Percentiles rank a stretch among this genome's conserved stretches.
Conservation (phyloP, 192 early-diverging fungal genomes). For the Backusella westeae region DNA sequence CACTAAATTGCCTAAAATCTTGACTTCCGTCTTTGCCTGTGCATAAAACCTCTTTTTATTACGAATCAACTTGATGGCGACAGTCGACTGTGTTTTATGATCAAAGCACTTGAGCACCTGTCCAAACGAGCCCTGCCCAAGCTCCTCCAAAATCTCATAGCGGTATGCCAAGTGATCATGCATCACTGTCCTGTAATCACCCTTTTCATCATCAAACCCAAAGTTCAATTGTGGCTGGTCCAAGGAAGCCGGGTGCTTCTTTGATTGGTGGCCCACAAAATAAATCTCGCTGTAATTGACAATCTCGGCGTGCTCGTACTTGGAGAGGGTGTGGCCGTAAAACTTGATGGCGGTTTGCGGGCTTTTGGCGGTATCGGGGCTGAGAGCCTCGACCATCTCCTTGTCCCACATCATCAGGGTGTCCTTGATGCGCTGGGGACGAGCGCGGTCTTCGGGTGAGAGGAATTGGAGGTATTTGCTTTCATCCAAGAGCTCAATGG, state of each 20-base stretch:
- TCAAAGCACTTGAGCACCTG: constrained; percentile 91
- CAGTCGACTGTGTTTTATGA: constrained; percentile 83
- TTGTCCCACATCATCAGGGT: not conserved
- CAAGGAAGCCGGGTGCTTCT: constrained; percentile 50
- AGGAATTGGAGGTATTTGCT: not conserved
- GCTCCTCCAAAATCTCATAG: constrained; percentile 85
- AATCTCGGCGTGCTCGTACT: constrained; percentile 87
- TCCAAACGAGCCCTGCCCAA: constrained; percentile 90
- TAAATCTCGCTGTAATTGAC: constrained; percentile 75
- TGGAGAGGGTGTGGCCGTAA: constrained; percentile 68
- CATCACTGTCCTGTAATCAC: constrained; percentile 87
- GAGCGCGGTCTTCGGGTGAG: not conserved
- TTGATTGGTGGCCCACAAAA: constrained; percentile 77
- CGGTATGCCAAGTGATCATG: constrained; percentile 89
- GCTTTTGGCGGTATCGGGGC: constrained; percentile 38
- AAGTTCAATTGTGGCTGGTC: constrained; percentile 57
- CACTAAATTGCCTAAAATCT: constrained; percentile 83
- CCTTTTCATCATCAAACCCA: constrained; percentile 85
- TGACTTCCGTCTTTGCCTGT: constrained; percentile 91
- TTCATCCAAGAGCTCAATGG: not conserved
- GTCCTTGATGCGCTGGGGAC: not conserved
- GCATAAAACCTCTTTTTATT: constrained; percentile 96
- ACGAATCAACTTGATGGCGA: constrained; percentile 91
- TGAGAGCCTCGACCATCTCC: not conserved
- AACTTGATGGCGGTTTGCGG: constrained; percentile 57